phyloP scores from a whole-genome alignment of 2,329 filamentous ascomycete species.

The Emmonsia crescens region DNA sequence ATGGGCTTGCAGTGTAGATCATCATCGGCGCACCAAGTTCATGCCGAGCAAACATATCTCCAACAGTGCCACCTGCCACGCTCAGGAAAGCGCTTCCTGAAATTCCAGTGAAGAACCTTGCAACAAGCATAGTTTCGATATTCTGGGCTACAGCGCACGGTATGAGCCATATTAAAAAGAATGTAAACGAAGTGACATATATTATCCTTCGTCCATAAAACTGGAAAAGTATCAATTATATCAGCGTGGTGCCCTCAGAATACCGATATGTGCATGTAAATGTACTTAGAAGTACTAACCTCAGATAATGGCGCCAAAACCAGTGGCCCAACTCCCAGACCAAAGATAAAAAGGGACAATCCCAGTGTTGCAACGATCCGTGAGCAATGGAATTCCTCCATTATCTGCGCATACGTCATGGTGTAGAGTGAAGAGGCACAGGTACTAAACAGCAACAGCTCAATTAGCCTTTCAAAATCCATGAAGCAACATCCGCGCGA shows the following conservation, averaged over 20 bases:
- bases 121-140: constrained; percentile 66
- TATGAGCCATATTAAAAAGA: constrained; percentile 70
- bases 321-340: constrained; percentile 57
- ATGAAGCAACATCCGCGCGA: background rate
- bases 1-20: constrained; percentile 58
- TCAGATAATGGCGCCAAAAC: constrained; percentile 55
- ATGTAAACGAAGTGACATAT: constrained; percentile 61
- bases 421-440: constrained; percentile 85
- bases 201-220: constrained; percentile 77
- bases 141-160: constrained; percentile 73
- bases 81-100: constrained; percentile 44
- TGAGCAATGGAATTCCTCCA: constrained; percentile 60
- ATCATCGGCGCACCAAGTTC: constrained; percentile 74
- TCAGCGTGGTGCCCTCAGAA: background rate
- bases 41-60: constrained; percentile 60
- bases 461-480: background rate
- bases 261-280: background rate
- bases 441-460: constrained; percentile 44
- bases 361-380: constrained; percentile 67
- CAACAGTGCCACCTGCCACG: constrained; percentile 76
- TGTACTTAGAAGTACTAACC: constrained; percentile 17
- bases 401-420: constrained; percentile 66
- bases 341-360: constrained; percentile 71
- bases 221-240: constrained; percentile 22
- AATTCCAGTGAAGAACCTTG: constrained; percentile 55